These are phyloP conservation scores for Omphalea diandra DNA, from an alignment of 441 rosid genomes.

Conservation along the genomic window DNA sequence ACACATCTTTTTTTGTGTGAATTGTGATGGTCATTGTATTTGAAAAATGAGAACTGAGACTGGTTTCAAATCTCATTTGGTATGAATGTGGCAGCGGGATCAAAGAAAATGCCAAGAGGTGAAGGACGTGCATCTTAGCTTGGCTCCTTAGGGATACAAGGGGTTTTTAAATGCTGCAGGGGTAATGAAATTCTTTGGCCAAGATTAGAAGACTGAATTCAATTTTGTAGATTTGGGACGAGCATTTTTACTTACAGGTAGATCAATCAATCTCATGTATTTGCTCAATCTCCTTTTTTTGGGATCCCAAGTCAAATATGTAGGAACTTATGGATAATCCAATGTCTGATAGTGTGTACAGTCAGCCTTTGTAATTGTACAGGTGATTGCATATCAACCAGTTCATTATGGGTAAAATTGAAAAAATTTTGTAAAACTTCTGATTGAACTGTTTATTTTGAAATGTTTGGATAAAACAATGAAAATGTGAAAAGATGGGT, in stretches of 20 bases:
- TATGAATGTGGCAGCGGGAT: conserved; percentile 40
- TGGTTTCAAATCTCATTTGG: neutral
- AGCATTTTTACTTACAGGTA: neutral
- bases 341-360: neutral
- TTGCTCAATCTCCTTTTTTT: neutral
- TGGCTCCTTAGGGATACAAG: neutral
- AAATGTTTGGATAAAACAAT: too few species aligned
- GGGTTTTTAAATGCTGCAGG: too few species aligned
- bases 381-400: too few species aligned
- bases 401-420: too few species aligned
- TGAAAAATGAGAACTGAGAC: neutral
- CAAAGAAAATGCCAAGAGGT: conserved; percentile 65
- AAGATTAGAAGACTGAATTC: neutral
- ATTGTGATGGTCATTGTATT: neutral
- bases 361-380: too few species aligned
- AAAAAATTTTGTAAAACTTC: too few species aligned
- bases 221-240: conserved; percentile 6
- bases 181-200: neutral
- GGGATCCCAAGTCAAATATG: neutral
- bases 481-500: too few species aligned
- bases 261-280: neutral
- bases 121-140: conserved; percentile 37
- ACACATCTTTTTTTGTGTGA: too few species aligned
- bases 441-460: too few species aligned
- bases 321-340: neutral